Percentiles rank a stretch among this genome's conserved stretches.
Evolutionary conservation across 768 basidiomycete species (phyloP).

Genomic region (Tulasnella sp.): DNA sequence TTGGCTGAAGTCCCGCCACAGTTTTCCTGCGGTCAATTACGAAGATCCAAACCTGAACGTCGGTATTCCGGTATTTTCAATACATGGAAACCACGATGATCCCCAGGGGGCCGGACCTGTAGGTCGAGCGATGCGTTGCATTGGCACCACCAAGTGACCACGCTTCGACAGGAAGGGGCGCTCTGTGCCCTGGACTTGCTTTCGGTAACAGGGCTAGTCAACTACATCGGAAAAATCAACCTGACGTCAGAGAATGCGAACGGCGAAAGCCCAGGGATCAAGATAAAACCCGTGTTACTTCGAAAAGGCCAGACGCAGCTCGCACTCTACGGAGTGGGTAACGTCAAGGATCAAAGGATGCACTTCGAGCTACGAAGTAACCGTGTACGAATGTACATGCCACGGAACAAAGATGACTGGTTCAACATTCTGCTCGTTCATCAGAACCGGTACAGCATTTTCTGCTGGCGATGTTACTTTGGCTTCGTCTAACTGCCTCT

Average conservation of each 20-base stretch:
- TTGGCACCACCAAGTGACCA: background rate
- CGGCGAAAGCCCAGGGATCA: slow-evolving; percentile 44
- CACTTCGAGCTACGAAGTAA: slow-evolving; percentile 91
- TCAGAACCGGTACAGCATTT: slow-evolving; percentile 74
- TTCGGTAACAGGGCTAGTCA: slow-evolving; percentile 84
- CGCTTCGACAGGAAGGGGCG: slow-evolving; percentile 63
- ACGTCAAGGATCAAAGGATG: slow-evolving; percentile 93
- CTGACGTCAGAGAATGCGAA: slow-evolving; percentile 32
- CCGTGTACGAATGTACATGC: slow-evolving; percentile 93
- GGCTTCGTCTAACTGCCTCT: background rate
- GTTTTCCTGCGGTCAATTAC: slow-evolving; percentile 94
- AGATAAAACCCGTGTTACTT: slow-evolving; percentile 79
- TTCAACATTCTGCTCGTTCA: slow-evolving; percentile 90
- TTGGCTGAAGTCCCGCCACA: slow-evolving; percentile 24
- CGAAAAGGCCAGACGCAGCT: slow-evolving; percentile 75
- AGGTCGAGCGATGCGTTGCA: slow-evolving; percentile 30
- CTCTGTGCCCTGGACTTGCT: slow-evolving; percentile 90
- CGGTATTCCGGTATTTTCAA: slow-evolving; percentile 94
- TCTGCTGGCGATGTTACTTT: background rate
- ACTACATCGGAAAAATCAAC: slow-evolving; percentile 97
- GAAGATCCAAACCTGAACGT: slow-evolving; percentile 95
- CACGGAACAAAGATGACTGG: slow-evolving; percentile 80
- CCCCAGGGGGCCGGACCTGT: slow-evolving; percentile 92
- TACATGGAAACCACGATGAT: slow-evolving; percentile 98
- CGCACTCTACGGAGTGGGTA: slow-evolving; percentile 92